Base-by-base conservation (phyloP, 192 early-diverging fungal genomes). In the Funneliformis mosseae region DNA sequence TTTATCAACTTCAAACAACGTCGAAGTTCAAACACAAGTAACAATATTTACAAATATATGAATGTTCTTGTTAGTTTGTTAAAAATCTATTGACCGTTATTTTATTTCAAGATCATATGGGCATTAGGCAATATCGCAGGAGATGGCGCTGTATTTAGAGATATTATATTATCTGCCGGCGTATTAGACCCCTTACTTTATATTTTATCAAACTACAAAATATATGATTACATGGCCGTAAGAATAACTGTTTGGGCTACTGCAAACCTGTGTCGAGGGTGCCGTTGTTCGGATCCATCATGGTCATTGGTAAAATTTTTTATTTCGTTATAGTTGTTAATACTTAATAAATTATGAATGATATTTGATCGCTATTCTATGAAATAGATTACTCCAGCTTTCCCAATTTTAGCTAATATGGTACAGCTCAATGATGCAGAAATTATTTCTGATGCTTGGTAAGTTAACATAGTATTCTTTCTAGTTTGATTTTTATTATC, bases 401-500 rank as follows among this genome's bases (percentile, higher is more conserved):
- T 73, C 45, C 45, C 71, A 12, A 73, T 73, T 73, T 28, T 73
- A 12, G 71, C 33, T 16, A 46, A 45, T 28, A 73, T 73, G 71
- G 71, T 73, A 28, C 71, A 73, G 45, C 45, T 73, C 11, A 50
- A 73, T 14, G 71, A 73, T 6, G 23, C 43, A 10, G 71, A 73
- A 73, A 73, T 73, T 73, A 73, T 73, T 41, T 45, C 71, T 27
- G 71, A 73, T 55, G 71, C 71, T 16, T 73, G 71, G 71, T 73
- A 39, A 46, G 21, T 45, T 50, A 41, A 28, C 10, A 0, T 28
- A 10, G 4, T 28, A 33, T 66, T 14, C 12, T 59, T 18, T 14
- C 14, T 28, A 0, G 63, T 4, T 64, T 28, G 63, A 23, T 28
- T 66, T 62, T 28, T 5, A 66, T 33, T 33, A 33, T 12, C 5